A percentile compares a stretch with the other conserved stretches of the same genome.
Evolutionary conservation across 305 asterid genomes (phyloP).

Genomic region (Withania somnifera): DNA sequence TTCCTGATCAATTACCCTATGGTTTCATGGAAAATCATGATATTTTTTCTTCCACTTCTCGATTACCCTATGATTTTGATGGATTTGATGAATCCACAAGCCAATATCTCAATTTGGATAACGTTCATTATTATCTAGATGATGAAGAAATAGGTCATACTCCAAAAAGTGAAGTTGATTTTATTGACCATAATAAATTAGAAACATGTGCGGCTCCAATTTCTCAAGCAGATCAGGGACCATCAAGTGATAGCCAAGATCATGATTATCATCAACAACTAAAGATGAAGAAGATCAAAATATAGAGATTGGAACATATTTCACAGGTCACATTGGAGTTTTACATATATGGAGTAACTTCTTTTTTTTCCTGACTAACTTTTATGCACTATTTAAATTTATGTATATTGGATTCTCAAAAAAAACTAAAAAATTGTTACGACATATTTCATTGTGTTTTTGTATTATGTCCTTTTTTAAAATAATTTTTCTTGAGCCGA

Average conservation of each 20-base stretch:
- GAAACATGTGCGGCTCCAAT: neutral
- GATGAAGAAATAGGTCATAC: neutral
- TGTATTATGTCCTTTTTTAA: too few relatives aligned
- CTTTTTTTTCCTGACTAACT: too few relatives aligned
- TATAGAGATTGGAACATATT: neutral
- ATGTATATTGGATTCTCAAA: too few relatives aligned
- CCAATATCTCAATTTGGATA: neutral
- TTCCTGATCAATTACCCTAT: neutral
- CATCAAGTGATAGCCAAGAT: neutral
- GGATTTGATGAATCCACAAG: neutral
- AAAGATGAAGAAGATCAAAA: neutral
- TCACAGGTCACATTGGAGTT: too few relatives aligned
- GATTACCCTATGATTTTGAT: neutral
- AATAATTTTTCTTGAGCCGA: too few relatives aligned
- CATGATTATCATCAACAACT: neutral
- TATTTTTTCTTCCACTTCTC: too few relatives aligned
- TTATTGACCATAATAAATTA: neutral
- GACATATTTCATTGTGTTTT: too few relatives aligned
- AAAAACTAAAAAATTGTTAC: too few relatives aligned
- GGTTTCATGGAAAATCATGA: too few relatives aligned
- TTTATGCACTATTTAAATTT: too few relatives aligned
- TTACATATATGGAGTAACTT: too few relatives aligned
- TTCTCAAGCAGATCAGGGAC: neutral
- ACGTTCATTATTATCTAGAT: neutral
- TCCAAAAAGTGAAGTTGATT: neutral